phyloP scores from a whole-genome alignment of 2,329 filamentous ascomycete genomes.

The Penicillium sp. region DNA sequence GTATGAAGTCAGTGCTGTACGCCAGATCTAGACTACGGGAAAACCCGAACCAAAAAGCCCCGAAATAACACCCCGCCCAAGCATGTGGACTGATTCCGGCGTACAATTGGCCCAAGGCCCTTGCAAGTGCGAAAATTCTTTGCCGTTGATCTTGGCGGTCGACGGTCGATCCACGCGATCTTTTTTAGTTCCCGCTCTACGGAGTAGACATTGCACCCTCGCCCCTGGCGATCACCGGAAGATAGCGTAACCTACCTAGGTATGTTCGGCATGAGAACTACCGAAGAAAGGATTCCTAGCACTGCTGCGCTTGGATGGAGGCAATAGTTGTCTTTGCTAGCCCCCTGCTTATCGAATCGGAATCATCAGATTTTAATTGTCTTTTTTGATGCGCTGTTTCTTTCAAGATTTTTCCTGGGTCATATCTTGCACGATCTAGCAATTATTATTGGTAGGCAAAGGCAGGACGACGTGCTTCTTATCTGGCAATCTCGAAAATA shows the following conservation, averaged over 20 bases:
- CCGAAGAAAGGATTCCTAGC: not conserved
- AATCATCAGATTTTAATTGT: not conserved
- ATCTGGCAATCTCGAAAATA: not conserved
- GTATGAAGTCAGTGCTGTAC: not conserved
- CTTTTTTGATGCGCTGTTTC: not conserved
- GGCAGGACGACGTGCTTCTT: not conserved
- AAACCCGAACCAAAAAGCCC: not conserved
- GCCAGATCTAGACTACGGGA: not conserved
- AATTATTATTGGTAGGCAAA: not conserved
- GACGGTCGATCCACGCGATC: slow-evolving; percentile 1
- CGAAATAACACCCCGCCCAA: not conserved
- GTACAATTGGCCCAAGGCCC: not conserved
- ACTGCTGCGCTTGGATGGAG: not conserved
- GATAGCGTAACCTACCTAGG: not conserved
- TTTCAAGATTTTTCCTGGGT: not conserved
- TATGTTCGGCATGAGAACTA: not conserved
- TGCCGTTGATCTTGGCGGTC: not conserved
- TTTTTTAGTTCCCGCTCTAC: slow-evolving; percentile 4
- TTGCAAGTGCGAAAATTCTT: not conserved
- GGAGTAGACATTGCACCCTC: not conserved
- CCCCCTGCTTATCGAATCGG: not conserved
- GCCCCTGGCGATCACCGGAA: slow-evolving; percentile 10
- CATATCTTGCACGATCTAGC: not conserved
- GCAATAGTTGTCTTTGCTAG: not conserved
- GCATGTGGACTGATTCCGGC: not conserved